Conservation (phyloP, 2,329 filamentous ascomycete species). For the Aspergillus alliaceus region DNA sequence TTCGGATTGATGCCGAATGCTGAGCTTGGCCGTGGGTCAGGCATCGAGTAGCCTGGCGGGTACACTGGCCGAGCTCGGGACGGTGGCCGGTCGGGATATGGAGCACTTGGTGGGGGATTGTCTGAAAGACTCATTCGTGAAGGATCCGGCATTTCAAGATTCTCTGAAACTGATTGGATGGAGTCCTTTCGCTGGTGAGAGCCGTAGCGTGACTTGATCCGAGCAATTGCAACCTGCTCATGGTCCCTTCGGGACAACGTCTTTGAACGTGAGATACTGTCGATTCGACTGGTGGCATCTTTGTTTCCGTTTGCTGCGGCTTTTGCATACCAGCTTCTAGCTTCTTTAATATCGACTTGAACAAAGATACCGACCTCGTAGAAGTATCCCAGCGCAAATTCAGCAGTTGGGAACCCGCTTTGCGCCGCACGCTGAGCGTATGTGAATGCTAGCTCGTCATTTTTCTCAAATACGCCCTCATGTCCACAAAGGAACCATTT, state of each 20-base stretch:
- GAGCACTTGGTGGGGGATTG: conserved; percentile 37
- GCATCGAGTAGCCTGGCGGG: conserved; percentile 32
- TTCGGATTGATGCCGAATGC: conserved; percentile 52
- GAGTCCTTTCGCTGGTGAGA: conserved; percentile 53
- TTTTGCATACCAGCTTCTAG: conserved; percentile 84
- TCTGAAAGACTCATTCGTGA: conserved; percentile 42
- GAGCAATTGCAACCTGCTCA: conserved; percentile 82
- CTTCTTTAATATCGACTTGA: conserved; percentile 77
- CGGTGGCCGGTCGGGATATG: conserved; percentile 42
- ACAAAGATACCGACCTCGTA: conserved; percentile 94
- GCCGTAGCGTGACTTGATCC: conserved; percentile 80
- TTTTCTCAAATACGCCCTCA: conserved; percentile 89
- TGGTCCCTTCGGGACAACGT: conserved; percentile 88
- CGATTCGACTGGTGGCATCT: conserved; percentile 78
- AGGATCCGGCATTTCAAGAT: conserved; percentile 49
- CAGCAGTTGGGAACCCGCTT: conserved; percentile 79
- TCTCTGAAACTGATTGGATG: conserved; percentile 44
- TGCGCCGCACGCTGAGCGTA: conserved; percentile 86
- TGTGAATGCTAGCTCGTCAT: conserved; percentile 87
- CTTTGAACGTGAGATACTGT: conserved; percentile 79
- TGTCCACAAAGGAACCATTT: conserved; percentile 98
- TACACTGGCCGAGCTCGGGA: conserved; percentile 35
- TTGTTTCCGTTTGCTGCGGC: conserved; percentile 89
- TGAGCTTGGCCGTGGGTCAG: conserved; percentile 45
- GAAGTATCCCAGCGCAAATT: conserved; percentile 97